Evolutionary conservation across 2,329 filamentous ascomycete genomes (phyloP).

Genomic region (Didymella glomerata): DNA sequence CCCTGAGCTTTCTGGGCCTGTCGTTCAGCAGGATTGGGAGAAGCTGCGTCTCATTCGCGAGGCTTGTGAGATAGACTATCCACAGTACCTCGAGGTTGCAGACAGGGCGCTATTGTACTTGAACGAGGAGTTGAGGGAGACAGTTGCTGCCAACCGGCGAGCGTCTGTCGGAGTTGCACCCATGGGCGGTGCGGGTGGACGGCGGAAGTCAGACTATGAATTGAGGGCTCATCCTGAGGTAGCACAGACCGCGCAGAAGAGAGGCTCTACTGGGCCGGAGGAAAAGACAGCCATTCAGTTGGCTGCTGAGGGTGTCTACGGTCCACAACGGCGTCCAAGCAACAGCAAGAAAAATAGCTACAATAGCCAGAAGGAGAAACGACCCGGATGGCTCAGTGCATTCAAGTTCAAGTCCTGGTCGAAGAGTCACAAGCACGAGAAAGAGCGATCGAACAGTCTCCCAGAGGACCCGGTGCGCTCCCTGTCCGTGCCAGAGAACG

Average conservation of each 20-base stretch:
- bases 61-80: conserved; percentile 54
- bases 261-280: conserved; percentile 1
- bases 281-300: conserved; percentile 37
- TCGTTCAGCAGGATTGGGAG: conserved; percentile 47
- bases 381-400: conserved; percentile 41
- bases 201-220: conserved; percentile 38
- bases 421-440: conserved; percentile 35
- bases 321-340: conserved; percentile 23
- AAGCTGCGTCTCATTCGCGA: conserved; percentile 57
- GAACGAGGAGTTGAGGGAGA: conserved; percentile 45
- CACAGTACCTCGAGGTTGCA: conserved; percentile 55
- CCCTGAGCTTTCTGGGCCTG: conserved; percentile 51
- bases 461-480: conserved; percentile 38
- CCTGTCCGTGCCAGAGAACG: conserved; percentile 32
- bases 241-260: conserved; percentile 3
- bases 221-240: conserved; percentile 24
- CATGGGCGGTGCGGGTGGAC: conserved; percentile 19
- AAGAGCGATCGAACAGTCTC: conserved; percentile 35
- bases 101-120: conserved; percentile 57
- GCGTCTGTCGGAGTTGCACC: conserved; percentile 23
- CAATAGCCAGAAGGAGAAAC: conserved; percentile 36
- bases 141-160: conserved; percentile 31
- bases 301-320: conserved; percentile 31
- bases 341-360: conserved; percentile 33
- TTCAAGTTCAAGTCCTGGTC: conserved; percentile 44